Evolutionary conservation across 1,139 yeast genomes (phyloP).

Genomic region (Yamadazyma diddensiae): DNA sequence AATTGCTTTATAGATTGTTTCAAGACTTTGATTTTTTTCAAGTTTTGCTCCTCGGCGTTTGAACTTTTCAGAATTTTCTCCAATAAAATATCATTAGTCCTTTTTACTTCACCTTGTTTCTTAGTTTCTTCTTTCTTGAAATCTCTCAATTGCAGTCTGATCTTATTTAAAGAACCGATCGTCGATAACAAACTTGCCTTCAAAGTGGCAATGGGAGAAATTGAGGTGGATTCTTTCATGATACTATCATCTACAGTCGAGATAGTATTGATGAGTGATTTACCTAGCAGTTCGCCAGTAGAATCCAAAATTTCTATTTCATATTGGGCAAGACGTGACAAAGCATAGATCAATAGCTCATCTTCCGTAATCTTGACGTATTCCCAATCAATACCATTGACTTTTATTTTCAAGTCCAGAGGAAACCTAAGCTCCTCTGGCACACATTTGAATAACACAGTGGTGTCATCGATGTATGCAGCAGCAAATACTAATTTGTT

Average conservation of each 20-base stretch:
- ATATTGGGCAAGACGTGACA: conserved; percentile 66
- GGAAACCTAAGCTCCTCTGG: conserved; percentile 20
- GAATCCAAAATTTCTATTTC: conserved; percentile 53
- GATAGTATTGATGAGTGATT: conserved; percentile 34
- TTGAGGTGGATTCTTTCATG: conserved; percentile 13
- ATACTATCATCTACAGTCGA: conserved; percentile 18
- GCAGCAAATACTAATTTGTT: conserved; percentile 21
- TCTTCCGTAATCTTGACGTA: conserved; percentile 40
- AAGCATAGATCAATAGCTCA: conserved; percentile 57
- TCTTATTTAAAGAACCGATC: conserved; percentile 50
- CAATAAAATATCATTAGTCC: conserved; percentile 57
- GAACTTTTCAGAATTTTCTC: conserved; percentile 42
- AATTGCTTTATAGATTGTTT: conserved; percentile 41
- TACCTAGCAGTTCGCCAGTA: conserved; percentile 24
- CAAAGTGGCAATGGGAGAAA: conserved; percentile 56
- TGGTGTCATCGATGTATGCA: conserved; percentile 30
- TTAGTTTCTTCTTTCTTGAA: conserved; percentile 62
- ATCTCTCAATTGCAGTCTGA: conserved; percentile 52
- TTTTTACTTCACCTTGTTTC: conserved; percentile 47
- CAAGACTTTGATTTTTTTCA: conserved; percentile 41
- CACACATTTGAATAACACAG: conserved; percentile 42
- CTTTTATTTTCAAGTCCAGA: conserved; percentile 43
- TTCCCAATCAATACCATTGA: conserved; percentile 62
- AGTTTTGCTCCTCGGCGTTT: conserved; percentile 21
- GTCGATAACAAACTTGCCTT: conserved; percentile 64